Base-by-base conservation (phyloP, 1,139 yeast genomes). In the Geotrichum restrictum region DNA sequence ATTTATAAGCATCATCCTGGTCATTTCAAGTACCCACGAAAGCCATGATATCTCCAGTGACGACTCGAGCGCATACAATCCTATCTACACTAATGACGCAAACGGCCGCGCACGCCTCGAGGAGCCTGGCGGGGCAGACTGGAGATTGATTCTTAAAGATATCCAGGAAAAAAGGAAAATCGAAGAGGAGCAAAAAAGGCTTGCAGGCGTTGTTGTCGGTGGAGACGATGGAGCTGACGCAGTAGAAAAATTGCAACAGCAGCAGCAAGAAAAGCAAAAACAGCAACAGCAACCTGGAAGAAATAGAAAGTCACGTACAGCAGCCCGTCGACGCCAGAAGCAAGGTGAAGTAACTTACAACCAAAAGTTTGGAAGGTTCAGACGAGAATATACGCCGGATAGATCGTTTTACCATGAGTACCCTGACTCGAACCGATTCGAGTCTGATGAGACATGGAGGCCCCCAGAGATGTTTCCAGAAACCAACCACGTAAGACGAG, bases 401-500 rank as follows among this genome's bases (percentile, higher is more conserved):
- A 62, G 64, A 40, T 56, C 66, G 2, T 65, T 52, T 48, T 64
- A 60, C 54, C 65, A 64, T 46, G 58, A 62, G 2, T 61, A 58
- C 41, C 65, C 67, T 3, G 66, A 64, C 22, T 59, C 63, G 19
- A 62, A 63, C 38, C 53, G 69, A 31, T 63, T 59, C 36, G 62
- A 61, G 11, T 59, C 66, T 7, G 64, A 60, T 34, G 69, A 66
- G 44, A 57, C 62, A 1, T 66, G 69, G 69, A 53, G 69, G 19
- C 65, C 69, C 1, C 63, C 65, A 8, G 62, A 61, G 18, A 51
- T 56, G 19, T 54, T 60, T 47, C 48, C 54, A 3, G 54, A 49
- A 3, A 36, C 51, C 21, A 47, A 33, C 19, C 34, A 24, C 27
- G 42, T 46, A 8, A 18, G 18, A 2, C 47, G 54, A 13, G 32